Evolutionary conservation across 108 stramenopile species (phyloP), one percentile per base, ranked within the genome.

Genomic region (Skeletonema tropicum): DNA sequence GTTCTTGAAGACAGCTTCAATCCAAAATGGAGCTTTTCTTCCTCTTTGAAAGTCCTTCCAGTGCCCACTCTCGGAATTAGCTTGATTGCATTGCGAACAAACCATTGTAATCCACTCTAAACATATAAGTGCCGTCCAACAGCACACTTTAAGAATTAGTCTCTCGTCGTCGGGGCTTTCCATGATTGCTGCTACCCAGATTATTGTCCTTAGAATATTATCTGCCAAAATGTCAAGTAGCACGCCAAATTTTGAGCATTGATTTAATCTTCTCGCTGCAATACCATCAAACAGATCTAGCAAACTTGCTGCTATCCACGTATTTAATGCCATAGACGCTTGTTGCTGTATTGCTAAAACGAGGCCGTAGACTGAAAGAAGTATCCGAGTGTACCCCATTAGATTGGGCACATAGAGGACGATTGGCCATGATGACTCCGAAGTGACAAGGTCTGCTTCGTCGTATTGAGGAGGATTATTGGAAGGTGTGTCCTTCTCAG

Each of bases 101-200:
- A 88, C 41, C 80, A 88, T 85, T 23, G 89, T 90, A 29, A 70
- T 80, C 89, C 89, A 90, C 77, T 90, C 89, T 55, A 88, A 38
- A 67, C 72, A 83, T 32, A 77, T 71, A 30, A 86, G 68, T 11
- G 82, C 46, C 30, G 48, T 26, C 62, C 57, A 79, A 25, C 64
- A 21, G 35, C 42, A 71, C 2, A 59, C 25, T 58, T 36, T 23
- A 4, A 13, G 14, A 38, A 57, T 76, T 63, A 10, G 19, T 60
- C 38, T 39, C 61, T 71, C 66, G 26, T 36, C 39, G 6, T 77
- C 67, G 11, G 26, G 21, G 30, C 35, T 29, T 70, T 55, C 30
- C 10, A 64, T 33, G 9, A 74, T 70, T 23, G 82, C 74, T 13
- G 86, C 82, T 63, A 90, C 70, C 89, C 89, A 90, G 3, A 82